Percentiles rank a stretch among this genome's conserved stretches.
Evolutionary conservation across 1,284 basidiomycete species (phyloP).

Genomic region (Heterobasidion parviporum): DNA sequence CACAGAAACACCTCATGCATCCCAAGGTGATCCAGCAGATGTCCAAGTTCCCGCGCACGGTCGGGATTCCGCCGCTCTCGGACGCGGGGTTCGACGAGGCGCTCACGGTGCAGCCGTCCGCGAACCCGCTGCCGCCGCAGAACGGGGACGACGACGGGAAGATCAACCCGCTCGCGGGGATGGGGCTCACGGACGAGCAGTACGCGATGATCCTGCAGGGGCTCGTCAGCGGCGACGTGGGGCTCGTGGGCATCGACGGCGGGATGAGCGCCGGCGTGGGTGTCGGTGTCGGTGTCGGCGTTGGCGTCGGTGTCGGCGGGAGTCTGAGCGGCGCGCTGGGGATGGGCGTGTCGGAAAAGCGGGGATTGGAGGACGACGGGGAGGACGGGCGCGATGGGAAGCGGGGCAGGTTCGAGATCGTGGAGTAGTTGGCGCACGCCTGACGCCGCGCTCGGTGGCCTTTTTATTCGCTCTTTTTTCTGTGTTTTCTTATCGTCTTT

Average conservation of each 20-base stretch:
- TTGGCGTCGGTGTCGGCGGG: neutral
- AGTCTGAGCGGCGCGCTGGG: slow-evolving; percentile 4
- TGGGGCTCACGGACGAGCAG: slow-evolving; percentile 72
- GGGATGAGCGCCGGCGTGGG: slow-evolving; percentile 6
- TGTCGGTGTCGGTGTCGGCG: slow-evolving; percentile 1
- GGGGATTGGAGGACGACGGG: slow-evolving; percentile 33
- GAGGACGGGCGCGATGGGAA: slow-evolving; percentile 47
- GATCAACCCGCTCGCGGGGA: slow-evolving; percentile 65
- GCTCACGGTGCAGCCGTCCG: slow-evolving; percentile 15
- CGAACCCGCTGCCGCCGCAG: slow-evolving; percentile 8
- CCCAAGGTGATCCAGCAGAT: slow-evolving; percentile 86
- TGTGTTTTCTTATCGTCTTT: too few relatives aligned
- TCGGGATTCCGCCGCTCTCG: slow-evolving; percentile 67
- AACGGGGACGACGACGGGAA: slow-evolving; percentile 38
- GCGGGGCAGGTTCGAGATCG: slow-evolving; percentile 60
- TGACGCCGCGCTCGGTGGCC: too few relatives aligned
- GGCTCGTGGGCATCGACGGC: slow-evolving; percentile 25
- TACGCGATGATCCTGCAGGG: slow-evolving; percentile 62
- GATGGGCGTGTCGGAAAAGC: slow-evolving; percentile 25
- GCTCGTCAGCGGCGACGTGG: slow-evolving; percentile 50
- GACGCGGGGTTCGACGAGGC: slow-evolving; percentile 53
- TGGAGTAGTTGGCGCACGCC: slow-evolving; percentile 34
- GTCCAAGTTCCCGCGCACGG: slow-evolving; percentile 61
- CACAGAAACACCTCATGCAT: slow-evolving; percentile 88
- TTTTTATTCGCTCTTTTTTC: too few relatives aligned